Evolutionary conservation across 2,329 filamentous ascomycete species (phyloP).

Genomic region (Fusarium lyarnte): DNA sequence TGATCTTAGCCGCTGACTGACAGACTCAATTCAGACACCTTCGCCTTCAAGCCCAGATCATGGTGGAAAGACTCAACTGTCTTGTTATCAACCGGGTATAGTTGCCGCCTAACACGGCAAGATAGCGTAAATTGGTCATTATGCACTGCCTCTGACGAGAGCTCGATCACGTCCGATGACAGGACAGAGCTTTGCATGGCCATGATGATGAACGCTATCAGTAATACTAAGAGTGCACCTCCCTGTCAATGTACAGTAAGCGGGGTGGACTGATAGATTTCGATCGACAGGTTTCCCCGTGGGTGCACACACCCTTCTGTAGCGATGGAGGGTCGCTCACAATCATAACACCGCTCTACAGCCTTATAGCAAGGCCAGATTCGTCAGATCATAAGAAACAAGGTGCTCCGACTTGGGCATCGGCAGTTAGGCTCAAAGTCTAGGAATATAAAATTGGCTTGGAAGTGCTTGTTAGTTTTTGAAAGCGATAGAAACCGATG

Average conservation of each 20-base stretch:
- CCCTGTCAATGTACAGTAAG: not conserved
- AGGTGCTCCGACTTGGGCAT: not conserved
- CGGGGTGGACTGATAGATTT: slow-evolving; percentile 4
- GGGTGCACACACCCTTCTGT: slow-evolving; percentile 10
- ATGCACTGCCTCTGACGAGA: not conserved
- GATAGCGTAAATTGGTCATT: not conserved
- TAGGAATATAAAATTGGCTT: not conserved
- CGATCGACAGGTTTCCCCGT: slow-evolving; percentile 6
- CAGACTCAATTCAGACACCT: slow-evolving; percentile 31
- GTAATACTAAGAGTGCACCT: slow-evolving; percentile 12
- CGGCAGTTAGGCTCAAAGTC: not conserved
- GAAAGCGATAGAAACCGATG: not conserved
- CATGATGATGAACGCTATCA: slow-evolving; percentile 18
- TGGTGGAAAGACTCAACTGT: slow-evolving; percentile 17
- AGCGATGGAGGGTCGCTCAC: not conserved
- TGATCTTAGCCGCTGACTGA: slow-evolving; percentile 13
- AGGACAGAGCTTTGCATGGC: slow-evolving; percentile 25
- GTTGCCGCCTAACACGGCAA: slow-evolving; percentile 31
- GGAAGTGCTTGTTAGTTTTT: not conserved
- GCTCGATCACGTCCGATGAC: slow-evolving; percentile 8
- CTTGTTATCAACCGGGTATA: slow-evolving; percentile 24
- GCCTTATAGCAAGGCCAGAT: not conserved
- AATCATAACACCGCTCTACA: slow-evolving; percentile 13
- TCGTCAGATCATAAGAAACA: not conserved
- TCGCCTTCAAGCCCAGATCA: slow-evolving; percentile 17